Percentiles rank a stretch among this genome's conserved stretches.
phyloP scores from a whole-genome alignment of 2,329 filamentous ascomycete genomes.

The Colletotrichum zoysiae region DNA sequence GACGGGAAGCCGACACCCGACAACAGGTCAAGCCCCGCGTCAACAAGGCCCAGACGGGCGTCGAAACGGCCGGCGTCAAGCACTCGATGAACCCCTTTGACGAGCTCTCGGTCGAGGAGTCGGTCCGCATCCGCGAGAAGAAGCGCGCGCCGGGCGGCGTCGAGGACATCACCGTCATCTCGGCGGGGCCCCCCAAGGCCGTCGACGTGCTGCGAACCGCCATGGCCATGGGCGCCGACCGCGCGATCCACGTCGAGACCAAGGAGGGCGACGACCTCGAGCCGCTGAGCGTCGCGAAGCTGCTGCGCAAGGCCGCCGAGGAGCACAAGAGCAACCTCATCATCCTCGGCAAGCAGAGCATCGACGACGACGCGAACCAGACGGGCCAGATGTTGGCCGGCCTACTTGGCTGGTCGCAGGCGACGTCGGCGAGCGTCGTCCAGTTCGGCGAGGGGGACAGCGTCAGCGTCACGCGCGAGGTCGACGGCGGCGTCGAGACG shows the following conservation, averaged over 20 bases:
- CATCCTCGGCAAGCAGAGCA: slow-evolving; percentile 96
- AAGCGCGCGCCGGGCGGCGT: slow-evolving; percentile 79
- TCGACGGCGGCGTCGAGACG: slow-evolving; percentile 95
- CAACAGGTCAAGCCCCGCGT: slow-evolving; percentile 76
- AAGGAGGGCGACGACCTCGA: slow-evolving; percentile 83
- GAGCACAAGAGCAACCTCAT: slow-evolving; percentile 92
- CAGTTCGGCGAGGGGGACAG: slow-evolving; percentile 77
- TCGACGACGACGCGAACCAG: slow-evolving; percentile 95
- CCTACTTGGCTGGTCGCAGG: slow-evolving; percentile 91
- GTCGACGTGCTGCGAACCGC: slow-evolving; percentile 92
- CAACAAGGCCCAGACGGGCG: slow-evolving; percentile 82
- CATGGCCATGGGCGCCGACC: slow-evolving; percentile 99
- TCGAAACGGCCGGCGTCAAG: slow-evolving; percentile 94
- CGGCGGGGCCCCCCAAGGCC: slow-evolving; percentile 88
- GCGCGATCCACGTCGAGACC: slow-evolving; percentile 87
- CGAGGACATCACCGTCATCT: slow-evolving; percentile 91
- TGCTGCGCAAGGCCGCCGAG: slow-evolving; percentile 83
- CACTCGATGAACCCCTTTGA: slow-evolving; percentile 99
- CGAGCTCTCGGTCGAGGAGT: slow-evolving; percentile 97
- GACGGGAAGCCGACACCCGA: slow-evolving; percentile 26
- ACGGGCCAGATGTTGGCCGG: slow-evolving; percentile 99
- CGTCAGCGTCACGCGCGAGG: slow-evolving; percentile 87
- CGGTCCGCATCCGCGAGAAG: slow-evolving; percentile 92
- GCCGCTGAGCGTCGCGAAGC: slow-evolving; percentile 91
- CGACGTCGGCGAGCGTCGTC: slow-evolving; percentile 91